Evolutionary conservation across 306 rosid genomes (phyloP), one percentile per base, ranked within the genome.

Genomic region (Trifolium subterraneum): DNA sequence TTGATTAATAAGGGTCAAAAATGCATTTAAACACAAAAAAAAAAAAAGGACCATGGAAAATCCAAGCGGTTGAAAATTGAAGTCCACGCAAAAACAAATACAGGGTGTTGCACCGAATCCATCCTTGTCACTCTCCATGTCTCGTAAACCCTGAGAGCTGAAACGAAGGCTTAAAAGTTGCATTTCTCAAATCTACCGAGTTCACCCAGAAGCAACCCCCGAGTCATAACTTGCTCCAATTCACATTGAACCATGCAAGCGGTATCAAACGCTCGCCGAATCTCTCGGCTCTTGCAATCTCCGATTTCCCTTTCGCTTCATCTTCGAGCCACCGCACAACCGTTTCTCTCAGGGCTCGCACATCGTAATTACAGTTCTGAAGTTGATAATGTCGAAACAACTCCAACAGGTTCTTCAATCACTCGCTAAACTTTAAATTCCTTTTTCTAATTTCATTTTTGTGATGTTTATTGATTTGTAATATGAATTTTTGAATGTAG

Each of bases 401-500:
- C 54, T 58, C 81, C 88, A 14, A 76, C 88, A 81, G 99, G 99
- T 94, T 79, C 82, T 65, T 54, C 64, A 27, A 74, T 75, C 2
- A 4, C 33, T 79, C 51, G 10, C 5, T 59, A 6, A 73, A 45
- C 7, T 62, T 3, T 29, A 47, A 70, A 7, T 70, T 78, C 18
- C 8, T 8, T 64, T 38, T 73, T 4, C 60, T 38, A 69, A 79
- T 84, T 64, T 56, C 19, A 20, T 25, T 65, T 48, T 42, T 64
- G 20, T 38, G 51, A 56, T 25, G 50, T 29, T 72, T 60, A 15
- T 31, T 60, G 51, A 22, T 64, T 73, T 63, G 29, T 36, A 15
- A 36, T 36, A 36, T 80, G 35, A 75, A 59, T 74, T 16, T 54
- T 74, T 36, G 33, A 79, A 52, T 82, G 87, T 85, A 92, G 99